Conservation (phyloP, 345 rosid species). For the Populus davidiana region DNA sequence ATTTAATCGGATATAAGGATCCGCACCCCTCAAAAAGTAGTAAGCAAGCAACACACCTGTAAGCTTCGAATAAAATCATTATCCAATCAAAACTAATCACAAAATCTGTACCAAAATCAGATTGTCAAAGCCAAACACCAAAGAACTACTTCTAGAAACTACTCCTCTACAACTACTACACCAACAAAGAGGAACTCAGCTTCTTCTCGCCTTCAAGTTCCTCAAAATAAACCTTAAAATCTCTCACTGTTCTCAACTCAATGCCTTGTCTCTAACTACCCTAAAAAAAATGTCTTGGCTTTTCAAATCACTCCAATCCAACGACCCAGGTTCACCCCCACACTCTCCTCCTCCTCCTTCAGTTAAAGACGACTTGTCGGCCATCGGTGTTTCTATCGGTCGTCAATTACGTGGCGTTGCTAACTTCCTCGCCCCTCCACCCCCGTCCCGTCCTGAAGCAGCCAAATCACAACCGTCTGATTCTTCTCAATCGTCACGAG, state of each 20-base stretch:
- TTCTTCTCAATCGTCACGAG: slow-evolving; percentile 21
- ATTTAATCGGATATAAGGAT: too few relatives aligned
- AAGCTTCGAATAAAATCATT: background rate
- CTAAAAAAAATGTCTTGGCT: slow-evolving; percentile 53
- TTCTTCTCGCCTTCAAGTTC: background rate
- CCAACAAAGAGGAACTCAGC: background rate
- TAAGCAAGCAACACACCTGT: background rate
- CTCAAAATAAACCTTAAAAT: too few relatives aligned
- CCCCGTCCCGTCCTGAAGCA: too few relatives aligned
- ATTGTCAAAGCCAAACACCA: background rate
- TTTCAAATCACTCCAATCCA: slow-evolving; percentile 42
- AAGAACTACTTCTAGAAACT: background rate
- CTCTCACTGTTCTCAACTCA: background rate
- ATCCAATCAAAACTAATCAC: background rate
- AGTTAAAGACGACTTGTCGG: slow-evolving; percentile 41
- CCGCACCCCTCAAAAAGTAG: too few relatives aligned
- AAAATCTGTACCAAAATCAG: background rate
- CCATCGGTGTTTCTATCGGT: slow-evolving; percentile 43
- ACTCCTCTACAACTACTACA: background rate
- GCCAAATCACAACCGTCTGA: background rate
- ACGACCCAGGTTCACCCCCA: slow-evolving; percentile 26
- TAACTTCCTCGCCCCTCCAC: slow-evolving; percentile 58
- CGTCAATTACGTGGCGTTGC: slow-evolving; percentile 63
- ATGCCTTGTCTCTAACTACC: background rate
- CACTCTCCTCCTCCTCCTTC: background rate